Evolutionary conservation across 257 asterid genomes (phyloP).

Genomic region (Fraxinus americana): DNA sequence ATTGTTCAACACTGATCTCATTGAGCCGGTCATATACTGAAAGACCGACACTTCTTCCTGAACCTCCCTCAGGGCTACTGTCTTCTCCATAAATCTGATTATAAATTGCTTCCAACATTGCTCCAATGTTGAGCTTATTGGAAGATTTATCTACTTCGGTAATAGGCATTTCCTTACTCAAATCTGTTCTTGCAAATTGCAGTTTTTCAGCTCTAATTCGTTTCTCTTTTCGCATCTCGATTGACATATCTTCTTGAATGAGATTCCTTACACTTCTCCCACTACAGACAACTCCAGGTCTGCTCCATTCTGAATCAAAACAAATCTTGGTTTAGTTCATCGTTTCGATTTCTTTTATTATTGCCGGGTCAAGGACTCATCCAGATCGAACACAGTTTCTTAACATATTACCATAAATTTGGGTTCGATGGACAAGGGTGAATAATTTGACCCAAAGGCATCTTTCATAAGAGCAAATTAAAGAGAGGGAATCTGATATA

Average conservation of each 20-base stretch:
- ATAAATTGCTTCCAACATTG: slow-evolving; percentile 43
- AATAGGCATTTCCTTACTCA: slow-evolving; percentile 33
- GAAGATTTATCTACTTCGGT: slow-evolving; percentile 36
- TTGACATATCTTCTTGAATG: slow-evolving; percentile 31
- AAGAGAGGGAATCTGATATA: no score
- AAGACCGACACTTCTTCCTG: slow-evolving; percentile 22
- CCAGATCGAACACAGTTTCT: background rate
- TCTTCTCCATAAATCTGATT: slow-evolving; percentile 41
- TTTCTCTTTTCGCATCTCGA: slow-evolving; percentile 29
- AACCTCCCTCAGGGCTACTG: slow-evolving; percentile 22
- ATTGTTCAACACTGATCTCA: slow-evolving; percentile 40
- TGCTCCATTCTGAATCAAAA: slow-evolving; percentile 47
- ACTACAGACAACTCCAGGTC: slow-evolving; percentile 27
- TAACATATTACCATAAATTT: background rate
- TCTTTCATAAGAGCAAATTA: slow-evolving; percentile 5
- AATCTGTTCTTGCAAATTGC: slow-evolving; percentile 27
- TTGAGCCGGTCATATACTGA: slow-evolving; percentile 28
- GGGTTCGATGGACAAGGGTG: background rate
- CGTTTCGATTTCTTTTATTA: background rate
- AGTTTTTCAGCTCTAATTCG: slow-evolving; percentile 27
- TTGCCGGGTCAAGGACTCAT: background rate
- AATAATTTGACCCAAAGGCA: slow-evolving; percentile 1
- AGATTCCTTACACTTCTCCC: slow-evolving; percentile 29
- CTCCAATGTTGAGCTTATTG: slow-evolving; percentile 42
- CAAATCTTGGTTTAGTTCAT: slow-evolving; percentile 6